Conservation (phyloP, 805 yeast species). For the Debaryomyces maramus region DNA sequence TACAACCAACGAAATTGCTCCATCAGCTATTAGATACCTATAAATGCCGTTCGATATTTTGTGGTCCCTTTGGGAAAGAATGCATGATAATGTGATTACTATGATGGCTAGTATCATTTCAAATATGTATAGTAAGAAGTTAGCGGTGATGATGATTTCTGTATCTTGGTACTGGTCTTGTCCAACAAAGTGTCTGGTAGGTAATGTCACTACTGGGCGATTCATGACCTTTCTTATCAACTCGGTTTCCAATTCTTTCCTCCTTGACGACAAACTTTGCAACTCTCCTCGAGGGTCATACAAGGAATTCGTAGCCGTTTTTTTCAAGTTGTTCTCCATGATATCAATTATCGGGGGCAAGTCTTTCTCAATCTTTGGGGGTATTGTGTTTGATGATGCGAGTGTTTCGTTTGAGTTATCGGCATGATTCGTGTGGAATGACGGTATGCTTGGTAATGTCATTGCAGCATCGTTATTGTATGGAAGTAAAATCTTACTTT, state of each 20-base stretch:
- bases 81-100: conserved; percentile 26
- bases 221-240: conserved; percentile 35
- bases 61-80: conserved; percentile 25
- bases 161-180: conserved; percentile 11
- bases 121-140: conserved; percentile 29
- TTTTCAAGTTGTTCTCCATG: neutral
- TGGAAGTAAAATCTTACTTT: conserved; percentile 10
- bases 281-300: conserved; percentile 9
- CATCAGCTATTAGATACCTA: conserved; percentile 38
- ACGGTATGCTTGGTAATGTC: conserved; percentile 11
- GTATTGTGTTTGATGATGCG: neutral
- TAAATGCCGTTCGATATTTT: conserved; percentile 27
- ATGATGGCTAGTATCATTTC: conserved; percentile 31
- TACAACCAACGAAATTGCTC: conserved; percentile 31
- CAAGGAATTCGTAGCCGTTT: neutral
- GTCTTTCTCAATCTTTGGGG: neutral
- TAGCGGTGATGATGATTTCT: conserved; percentile 24
- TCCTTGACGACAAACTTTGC: conserved; percentile 21
- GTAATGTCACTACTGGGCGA: conserved; percentile 26
- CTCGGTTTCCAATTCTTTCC: conserved; percentile 25
- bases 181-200: conserved; percentile 17
- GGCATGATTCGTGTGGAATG: neutral
- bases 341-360: neutral
- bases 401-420: neutral
- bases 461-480: conserved; percentile 9